Evolutionary conservation across 2,329 filamentous ascomycete species (phyloP).

Genomic region (Hirsutella rhossiliensis): DNA sequence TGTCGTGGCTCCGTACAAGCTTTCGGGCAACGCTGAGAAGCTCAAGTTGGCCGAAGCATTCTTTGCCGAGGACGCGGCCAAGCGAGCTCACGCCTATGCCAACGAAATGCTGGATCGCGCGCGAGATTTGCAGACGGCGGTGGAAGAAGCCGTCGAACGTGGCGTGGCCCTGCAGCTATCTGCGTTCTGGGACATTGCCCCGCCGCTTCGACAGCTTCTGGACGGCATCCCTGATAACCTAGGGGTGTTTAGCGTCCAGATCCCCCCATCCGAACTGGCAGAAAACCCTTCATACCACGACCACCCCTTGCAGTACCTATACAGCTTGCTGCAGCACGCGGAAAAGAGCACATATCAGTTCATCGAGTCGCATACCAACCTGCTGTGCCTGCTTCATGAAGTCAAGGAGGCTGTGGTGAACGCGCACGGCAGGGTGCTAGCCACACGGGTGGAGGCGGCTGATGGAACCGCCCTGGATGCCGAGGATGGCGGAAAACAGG

Average conservation of each 20-base stretch:
- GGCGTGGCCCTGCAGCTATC: conserved; percentile 87
- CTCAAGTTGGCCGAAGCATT: conserved; percentile 67
- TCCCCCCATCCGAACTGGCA: conserved; percentile 66
- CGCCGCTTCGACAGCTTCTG: conserved; percentile 63
- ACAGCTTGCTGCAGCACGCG: conserved; percentile 70
- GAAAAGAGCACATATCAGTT: conserved; percentile 94
- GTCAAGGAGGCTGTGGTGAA: conserved; percentile 69
- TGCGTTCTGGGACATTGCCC: conserved; percentile 97
- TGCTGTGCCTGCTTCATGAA: conserved; percentile 82
- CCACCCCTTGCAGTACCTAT: conserved; percentile 84
- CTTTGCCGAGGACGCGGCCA: conserved; percentile 66
- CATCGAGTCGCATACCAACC: conserved; percentile 86
- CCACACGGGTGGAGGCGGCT: conserved; percentile 44
- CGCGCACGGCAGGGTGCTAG: conserved; percentile 54
- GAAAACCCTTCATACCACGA: conserved; percentile 76
- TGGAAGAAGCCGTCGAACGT: conserved; percentile 74
- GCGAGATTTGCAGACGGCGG: conserved; percentile 63
- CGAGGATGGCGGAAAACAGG: conserved; percentile 24
- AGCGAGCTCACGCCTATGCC: conserved; percentile 59
- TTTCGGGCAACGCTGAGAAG: conserved; percentile 68
- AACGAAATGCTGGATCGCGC: conserved; percentile 61
- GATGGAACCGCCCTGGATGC: conserved; percentile 12
- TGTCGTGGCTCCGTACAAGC: conserved; percentile 67
- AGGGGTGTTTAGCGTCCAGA: conserved; percentile 55
- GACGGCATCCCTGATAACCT: conserved; percentile 61